Percentiles rank a stretch among this genome's conserved stretches.
Conservation (phyloP, 1,284 basidiomycete genomes). For the Austroboletus novae-zelandiae region DNA sequence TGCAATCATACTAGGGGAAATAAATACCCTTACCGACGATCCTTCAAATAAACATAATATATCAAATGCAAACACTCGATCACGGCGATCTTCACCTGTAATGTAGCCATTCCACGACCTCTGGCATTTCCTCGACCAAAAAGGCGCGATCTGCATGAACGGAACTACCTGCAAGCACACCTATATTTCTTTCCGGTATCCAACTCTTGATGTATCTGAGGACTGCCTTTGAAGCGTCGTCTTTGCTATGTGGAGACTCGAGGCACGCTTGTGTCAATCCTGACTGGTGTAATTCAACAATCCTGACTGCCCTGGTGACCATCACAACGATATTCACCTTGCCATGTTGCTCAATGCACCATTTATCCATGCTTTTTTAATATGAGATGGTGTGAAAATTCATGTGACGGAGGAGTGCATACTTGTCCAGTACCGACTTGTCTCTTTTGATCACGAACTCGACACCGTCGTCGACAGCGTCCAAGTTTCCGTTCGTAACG, state of each 20-base stretch:
- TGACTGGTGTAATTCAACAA: conserved; percentile 44
- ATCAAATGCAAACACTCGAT: conserved; percentile 1
- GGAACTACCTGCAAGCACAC: conserved; percentile 77
- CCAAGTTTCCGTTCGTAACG: conserved; percentile 78
- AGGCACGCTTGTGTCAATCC: conserved; percentile 72
- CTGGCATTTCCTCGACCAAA: conserved; percentile 73
- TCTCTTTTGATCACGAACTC: conserved; percentile 69
- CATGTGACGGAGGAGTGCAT: conserved; percentile 14
- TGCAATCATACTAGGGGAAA: not conserved
- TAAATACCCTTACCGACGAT: conserved; percentile 53
- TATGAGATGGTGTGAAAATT: not conserved
- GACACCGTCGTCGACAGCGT: conserved; percentile 72
- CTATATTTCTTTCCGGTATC: conserved; percentile 60
- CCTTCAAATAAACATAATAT: conserved; percentile 32
- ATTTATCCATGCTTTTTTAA: conserved; percentile 63
- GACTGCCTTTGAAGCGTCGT: conserved; percentile 56
- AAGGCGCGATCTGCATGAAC: conserved; percentile 79
- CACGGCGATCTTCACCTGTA: conserved; percentile 54
- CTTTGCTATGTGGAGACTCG: conserved; percentile 53
- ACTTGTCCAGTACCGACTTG: conserved; percentile 63
- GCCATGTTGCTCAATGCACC: conserved; percentile 75
- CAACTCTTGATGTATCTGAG: conserved; percentile 72
- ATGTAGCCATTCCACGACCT: conserved; percentile 70
- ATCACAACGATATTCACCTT: conserved; percentile 37
- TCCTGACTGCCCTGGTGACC: not conserved